These are phyloP conservation scores for Plenodomus lindquistii DNA, from an alignment of 2,329 filamentous ascomycete species.

Conservation along the genomic window DNA sequence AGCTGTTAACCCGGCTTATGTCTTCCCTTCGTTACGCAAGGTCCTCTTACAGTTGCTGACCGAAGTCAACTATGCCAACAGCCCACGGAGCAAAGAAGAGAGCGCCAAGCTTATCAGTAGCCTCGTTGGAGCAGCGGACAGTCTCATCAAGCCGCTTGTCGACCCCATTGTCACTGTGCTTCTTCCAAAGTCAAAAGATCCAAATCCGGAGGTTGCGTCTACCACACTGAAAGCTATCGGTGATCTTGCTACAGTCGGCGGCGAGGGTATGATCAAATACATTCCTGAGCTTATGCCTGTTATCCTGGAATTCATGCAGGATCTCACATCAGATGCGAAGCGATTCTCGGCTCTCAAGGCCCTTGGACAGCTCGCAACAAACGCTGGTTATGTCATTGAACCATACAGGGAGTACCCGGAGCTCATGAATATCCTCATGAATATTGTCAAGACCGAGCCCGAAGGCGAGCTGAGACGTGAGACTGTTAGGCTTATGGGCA, in stretches of 20 bases:
- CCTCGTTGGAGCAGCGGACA: constrained; percentile 89
- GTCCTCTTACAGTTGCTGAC: constrained; percentile 94
- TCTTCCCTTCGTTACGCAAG: constrained; percentile 93
- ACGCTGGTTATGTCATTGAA: constrained; percentile 95
- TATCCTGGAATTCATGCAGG: constrained; percentile 90
- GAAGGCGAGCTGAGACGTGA: constrained; percentile 84
- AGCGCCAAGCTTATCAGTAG: constrained; percentile 91
- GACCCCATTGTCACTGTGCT: constrained; percentile 94
- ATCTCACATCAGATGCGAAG: constrained; percentile 87
- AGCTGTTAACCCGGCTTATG: constrained; percentile 90
- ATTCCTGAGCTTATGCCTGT: constrained; percentile 92
- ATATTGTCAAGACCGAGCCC: constrained; percentile 91
- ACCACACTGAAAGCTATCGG: constrained; percentile 95
- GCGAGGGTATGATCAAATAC: constrained; percentile 90
- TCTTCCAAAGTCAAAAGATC: constrained; percentile 87
- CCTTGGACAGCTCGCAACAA: constrained; percentile 88
- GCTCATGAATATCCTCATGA: constrained; percentile 87
- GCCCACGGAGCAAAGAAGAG: constrained; percentile 92
- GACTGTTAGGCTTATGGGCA: constrained; percentile 95
- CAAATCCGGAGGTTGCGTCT: constrained; percentile 84
- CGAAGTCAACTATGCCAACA: constrained; percentile 94
- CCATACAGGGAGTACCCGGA: constrained; percentile 96
- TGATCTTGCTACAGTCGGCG: constrained; percentile 89
- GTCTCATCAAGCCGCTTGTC: constrained; percentile 93
- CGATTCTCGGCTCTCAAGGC: constrained; percentile 89